Conservation (phyloP, 1,284 basidiomycete species). For the Trichosporon coremiiforme region DNA sequence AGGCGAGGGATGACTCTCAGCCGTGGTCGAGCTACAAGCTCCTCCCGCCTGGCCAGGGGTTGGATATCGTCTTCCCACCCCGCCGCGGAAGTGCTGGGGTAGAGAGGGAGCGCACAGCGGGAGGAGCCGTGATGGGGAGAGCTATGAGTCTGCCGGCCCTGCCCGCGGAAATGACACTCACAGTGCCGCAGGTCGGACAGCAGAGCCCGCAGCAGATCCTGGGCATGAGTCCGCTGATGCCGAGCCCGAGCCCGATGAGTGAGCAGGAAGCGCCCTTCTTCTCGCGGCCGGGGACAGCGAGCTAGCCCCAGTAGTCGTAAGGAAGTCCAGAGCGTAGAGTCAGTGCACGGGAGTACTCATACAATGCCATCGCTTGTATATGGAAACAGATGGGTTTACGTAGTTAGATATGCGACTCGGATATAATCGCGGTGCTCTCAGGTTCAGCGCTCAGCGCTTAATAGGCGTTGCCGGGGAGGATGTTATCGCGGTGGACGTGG, state of each 20-base stretch:
- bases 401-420: not conserved
- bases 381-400: not conserved
- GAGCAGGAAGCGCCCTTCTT: conserved; percentile 1
- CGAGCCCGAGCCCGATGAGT: not conserved
- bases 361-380: conserved; percentile 8
- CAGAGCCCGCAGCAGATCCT: conserved; percentile 1
- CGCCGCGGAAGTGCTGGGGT: not conserved
- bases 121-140: not conserved
- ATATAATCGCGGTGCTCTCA: not conserved
- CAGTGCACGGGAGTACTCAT: not conserved
- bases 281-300: not conserved
- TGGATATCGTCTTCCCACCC: not conserved
- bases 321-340: too few species aligned
- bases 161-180: not conserved
- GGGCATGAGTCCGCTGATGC: not conserved
- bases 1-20: not conserved
- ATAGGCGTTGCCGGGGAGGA: not conserved
- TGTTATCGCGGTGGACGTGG: not conserved
- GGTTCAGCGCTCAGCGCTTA: not conserved
- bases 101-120: not conserved
- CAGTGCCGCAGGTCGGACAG: not conserved
- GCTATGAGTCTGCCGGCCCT: not conserved
- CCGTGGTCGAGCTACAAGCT: conserved; percentile 1
- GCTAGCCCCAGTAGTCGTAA: too few species aligned
- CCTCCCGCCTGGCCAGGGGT: not conserved